phyloP scores from a whole-genome alignment of 129 eudicot genomes.

The Flaveria robusta region DNA sequence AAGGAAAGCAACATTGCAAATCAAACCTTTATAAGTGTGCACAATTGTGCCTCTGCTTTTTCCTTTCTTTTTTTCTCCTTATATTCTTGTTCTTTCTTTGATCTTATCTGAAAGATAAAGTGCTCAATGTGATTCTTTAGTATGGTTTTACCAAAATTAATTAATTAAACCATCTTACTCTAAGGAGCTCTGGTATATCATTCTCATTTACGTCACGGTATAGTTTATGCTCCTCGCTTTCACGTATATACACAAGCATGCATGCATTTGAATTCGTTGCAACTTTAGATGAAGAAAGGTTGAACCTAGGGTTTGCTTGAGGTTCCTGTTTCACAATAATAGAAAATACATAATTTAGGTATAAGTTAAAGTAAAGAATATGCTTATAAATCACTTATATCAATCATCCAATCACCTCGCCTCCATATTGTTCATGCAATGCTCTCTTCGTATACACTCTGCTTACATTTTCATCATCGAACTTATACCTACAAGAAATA shows the following conservation, averaged over 20 bases:
- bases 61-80: slow-evolving; percentile 60
- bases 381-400: background rate
- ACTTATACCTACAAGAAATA: slow-evolving; percentile 57
- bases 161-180: slow-evolving; percentile 37
- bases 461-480: slow-evolving; percentile 81
- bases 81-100: slow-evolving; percentile 70
- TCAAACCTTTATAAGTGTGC: slow-evolving; percentile 58
- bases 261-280: slow-evolving; percentile 74
- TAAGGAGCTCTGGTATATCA: slow-evolving; percentile 68
- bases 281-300: slow-evolving; percentile 64
- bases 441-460: slow-evolving; percentile 74
- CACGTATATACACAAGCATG: slow-evolving; percentile 81
- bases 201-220: slow-evolving; percentile 71
- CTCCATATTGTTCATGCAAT: slow-evolving; percentile 83
- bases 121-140: background rate
- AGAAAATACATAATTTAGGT: background rate
- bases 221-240: slow-evolving; percentile 65
- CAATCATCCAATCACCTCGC: slow-evolving; percentile 52
- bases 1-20: background rate
- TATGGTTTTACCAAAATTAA: background rate
- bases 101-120: slow-evolving; percentile 44
- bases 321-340: slow-evolving; percentile 39
- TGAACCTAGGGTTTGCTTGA: slow-evolving; percentile 18
- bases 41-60: slow-evolving; percentile 52
- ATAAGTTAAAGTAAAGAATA: background rate